These are phyloP conservation scores for Excoecaria cochinchinensis DNA, from an alignment of 345 rosid species.

Conservation along the genomic window DNA sequence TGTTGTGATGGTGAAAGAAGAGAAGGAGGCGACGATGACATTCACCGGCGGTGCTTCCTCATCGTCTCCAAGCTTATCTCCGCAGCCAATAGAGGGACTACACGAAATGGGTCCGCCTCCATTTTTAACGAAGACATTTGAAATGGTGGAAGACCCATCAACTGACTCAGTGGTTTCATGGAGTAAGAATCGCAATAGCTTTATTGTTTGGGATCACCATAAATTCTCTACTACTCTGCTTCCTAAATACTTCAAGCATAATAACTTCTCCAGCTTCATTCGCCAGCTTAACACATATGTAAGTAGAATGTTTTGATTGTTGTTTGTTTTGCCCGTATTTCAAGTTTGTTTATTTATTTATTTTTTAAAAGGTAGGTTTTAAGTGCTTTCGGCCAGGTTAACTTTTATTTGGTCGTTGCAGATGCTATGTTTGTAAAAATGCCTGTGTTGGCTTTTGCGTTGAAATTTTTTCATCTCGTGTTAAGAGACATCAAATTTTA, in stretches of 20 bases:
- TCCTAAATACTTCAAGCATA: conserved; percentile 34
- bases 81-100: conserved; percentile 73
- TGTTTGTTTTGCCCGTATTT: not conserved
- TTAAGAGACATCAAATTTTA: not conserved
- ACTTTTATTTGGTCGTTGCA: not conserved
- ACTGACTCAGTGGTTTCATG: conserved; percentile 29
- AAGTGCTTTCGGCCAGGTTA: not conserved
- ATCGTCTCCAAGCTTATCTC: conserved; percentile 39
- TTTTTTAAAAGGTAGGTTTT: no score
- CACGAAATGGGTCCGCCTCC: conserved; percentile 66
- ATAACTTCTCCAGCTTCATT: conserved; percentile 36
- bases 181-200: conserved; percentile 29
- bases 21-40: conserved; percentile 49
- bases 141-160: conserved; percentile 31
- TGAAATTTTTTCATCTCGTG: not conserved
- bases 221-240: conserved; percentile 26
- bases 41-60: conserved; percentile 31
- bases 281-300: conserved; percentile 40
- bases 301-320: not conserved
- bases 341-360: not conserved
- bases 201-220: conserved; percentile 31
- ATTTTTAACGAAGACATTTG: conserved; percentile 26
- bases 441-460: not conserved
- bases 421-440: conserved; percentile 10
- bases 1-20: conserved; percentile 35